Evolutionary conservation across 345 rosid species (phyloP), one percentile per base, ranked within the genome.

Genomic region (Murraya koenigii): DNA sequence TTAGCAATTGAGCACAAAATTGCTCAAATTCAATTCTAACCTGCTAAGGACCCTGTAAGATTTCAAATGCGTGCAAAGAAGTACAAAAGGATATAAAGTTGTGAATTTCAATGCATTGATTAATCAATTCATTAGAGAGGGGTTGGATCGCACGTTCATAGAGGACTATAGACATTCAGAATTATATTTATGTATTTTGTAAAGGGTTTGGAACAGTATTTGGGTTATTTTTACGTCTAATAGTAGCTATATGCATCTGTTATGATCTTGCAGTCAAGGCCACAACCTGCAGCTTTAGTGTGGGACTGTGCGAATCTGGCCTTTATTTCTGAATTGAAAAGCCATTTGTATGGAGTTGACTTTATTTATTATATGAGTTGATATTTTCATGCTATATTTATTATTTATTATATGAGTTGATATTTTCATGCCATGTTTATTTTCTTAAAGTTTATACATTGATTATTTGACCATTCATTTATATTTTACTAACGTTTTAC

Each of bases 201-300:
- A 38, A 30, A 30, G 17, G 8, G 6, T 11, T 56, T 52, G 28
- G 33, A 66, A 33, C 44, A 35, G 62, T 25, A n/a, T 54, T 30
- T 62, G 65, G 28, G 35, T 66, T 69, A 1, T 15, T 64, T 59
- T 49, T 69, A 33, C 60, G 7, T 60, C 66, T 77, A 56, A 54
- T 22, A 3, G 38, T 35, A 9, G 39, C 61, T 54, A 39, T 76
- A 63, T 58, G 75, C 36, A 59, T 85, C 81, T 82, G 36, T 80
- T 78, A 41, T 81, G 79, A 32, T 81, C 77, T 84, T 76, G 83
- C 89, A 92, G 98, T 84, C 91, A 72, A 88, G 87, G 74, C 86
- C 84, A 77, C 95, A 88, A 84, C 90, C 98, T 72, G 86, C 97
- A 61, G 97, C 90, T 72, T 81, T 94, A 78, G 83, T 94, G 26